Evolutionary conservation across 2,329 filamentous ascomycete species (phyloP).

Genomic region (Cladophialophora immunda): DNA sequence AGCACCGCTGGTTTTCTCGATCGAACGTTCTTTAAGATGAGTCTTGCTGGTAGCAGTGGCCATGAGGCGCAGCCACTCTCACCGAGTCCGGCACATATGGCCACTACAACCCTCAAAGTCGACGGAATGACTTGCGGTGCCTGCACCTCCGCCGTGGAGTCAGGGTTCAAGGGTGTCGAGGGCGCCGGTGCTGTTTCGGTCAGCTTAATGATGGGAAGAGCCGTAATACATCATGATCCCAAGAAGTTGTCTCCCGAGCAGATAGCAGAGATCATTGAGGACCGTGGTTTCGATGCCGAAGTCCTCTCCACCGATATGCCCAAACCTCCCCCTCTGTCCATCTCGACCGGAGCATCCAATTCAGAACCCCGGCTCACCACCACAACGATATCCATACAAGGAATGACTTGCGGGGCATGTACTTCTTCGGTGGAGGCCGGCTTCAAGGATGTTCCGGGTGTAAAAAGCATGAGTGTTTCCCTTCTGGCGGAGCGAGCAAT

Average conservation of each 20-base stretch:
- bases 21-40: slow-evolving; percentile 14
- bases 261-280: slow-evolving; percentile 86
- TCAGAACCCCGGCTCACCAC: slow-evolving; percentile 57
- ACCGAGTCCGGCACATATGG: slow-evolving; percentile 69
- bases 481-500: slow-evolving; percentile 85
- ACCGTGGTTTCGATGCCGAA: slow-evolving; percentile 89
- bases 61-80: neutral
- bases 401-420: slow-evolving; percentile 92
- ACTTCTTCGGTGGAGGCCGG: slow-evolving; percentile 84
- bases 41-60: slow-evolving; percentile 10
- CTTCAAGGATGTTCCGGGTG: slow-evolving; percentile 76
- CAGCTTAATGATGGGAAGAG: slow-evolving; percentile 92
- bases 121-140: slow-evolving; percentile 89
- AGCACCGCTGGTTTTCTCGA: neutral
- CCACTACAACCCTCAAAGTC: slow-evolving; percentile 88
- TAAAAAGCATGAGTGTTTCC: slow-evolving; percentile 82
- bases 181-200: slow-evolving; percentile 89
- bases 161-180: slow-evolving; percentile 81
- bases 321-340: slow-evolving; percentile 11
- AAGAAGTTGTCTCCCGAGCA: slow-evolving; percentile 75
- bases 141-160: slow-evolving; percentile 94
- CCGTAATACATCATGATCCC: slow-evolving; percentile 91
- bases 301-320: slow-evolving; percentile 83
- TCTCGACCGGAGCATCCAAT: slow-evolving; percentile 5
- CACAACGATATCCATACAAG: slow-evolving; percentile 80